Base-by-base conservation (phyloP, 441 rosid genomes). In the Heliophila coronopifolia region DNA sequence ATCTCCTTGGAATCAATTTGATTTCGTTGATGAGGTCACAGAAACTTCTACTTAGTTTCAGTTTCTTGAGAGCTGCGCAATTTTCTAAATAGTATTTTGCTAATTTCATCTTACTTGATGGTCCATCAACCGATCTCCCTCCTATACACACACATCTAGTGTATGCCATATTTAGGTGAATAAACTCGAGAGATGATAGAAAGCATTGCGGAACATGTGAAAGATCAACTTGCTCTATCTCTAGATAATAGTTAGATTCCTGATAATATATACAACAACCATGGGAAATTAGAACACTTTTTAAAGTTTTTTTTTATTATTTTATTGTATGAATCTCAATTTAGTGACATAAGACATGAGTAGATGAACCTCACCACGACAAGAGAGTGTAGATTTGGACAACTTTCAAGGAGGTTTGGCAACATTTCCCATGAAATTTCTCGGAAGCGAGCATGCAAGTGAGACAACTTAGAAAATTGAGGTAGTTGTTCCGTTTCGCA, bases 1-100 rank as follows among this genome's bases (percentile, higher is more conserved):
- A 12, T 6, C 28, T 23, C 22, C 19, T 40, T 20, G 28, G 46
- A 20, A 40, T 40, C 46, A 4, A 9, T 22, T 8, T 22, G 26
- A 34, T 3, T 34, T 34, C 14, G 9, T 34, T 14, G 24, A 41
- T 31, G 15, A 42, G 14, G 32, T 44, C 10, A 6, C 9, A 5
- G 3, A 34, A 34, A 34, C 39, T 34, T 20, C n/a, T 7, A 22
- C 24, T 41, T n/a, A 42, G 9, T 41, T 4, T 17, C 32, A 56
- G 6, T 37, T 34, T 32, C 51, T 55, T 55, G 6, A 55, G 6
- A 4, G 13, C 33, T 3, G 2, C 35, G 25, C 45, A 12, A 1
- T 57, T 57, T 14, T 23, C 23, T 6, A 34, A 1, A 34, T 25
- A 45, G 37, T 57, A 57, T 4, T 8, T 57, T 25, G 35, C 14